These are phyloP conservation scores for Torulaspora pretoriensis DNA, from an alignment of 1,139 yeast species.

Conservation along the genomic window DNA sequence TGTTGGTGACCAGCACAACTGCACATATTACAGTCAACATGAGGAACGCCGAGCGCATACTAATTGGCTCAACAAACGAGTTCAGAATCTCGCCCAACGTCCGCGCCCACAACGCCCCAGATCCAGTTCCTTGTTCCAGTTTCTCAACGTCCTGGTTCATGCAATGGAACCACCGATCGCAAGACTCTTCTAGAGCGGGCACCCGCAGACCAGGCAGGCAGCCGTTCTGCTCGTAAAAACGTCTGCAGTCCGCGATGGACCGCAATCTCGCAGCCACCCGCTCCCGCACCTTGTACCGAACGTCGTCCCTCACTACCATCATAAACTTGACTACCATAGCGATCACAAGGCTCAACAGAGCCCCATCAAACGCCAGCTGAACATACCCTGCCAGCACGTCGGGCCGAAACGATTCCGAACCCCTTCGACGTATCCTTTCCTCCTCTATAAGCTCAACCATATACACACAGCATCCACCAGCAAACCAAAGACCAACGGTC, in stretches of 20 bases:
- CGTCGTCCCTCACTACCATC: constrained; percentile 49
- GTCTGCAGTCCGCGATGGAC: constrained; percentile 48
- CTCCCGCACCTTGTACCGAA: constrained; percentile 43
- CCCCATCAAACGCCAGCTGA: constrained; percentile 48
- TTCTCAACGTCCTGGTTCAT: constrained; percentile 49
- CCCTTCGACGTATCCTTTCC: not conserved
- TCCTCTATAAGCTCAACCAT: constrained; percentile 3
- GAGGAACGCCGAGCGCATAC: constrained; percentile 51
- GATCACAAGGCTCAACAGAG: constrained; percentile 43
- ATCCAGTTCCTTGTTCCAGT: constrained; percentile 37
- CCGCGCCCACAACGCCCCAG: constrained; percentile 55
- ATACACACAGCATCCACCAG: not conserved
- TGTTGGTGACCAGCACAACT: constrained; percentile 34
- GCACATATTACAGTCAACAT: constrained; percentile 35
- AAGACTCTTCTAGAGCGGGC: constrained; percentile 55
- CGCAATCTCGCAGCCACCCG: constrained; percentile 31
- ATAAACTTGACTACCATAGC: constrained; percentile 45
- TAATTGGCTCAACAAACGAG: constrained; percentile 60
- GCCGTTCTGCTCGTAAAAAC: constrained; percentile 49
- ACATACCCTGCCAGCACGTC: constrained; percentile 39
- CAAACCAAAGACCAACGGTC: not conserved
- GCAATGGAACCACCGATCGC: constrained; percentile 60
- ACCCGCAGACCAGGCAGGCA: constrained; percentile 56
- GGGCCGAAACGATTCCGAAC: not conserved
- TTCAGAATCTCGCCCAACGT: constrained; percentile 61